Evolutionary conservation across 495 filamentous ascomycete genomes (phyloP).

Genomic region (Viridothelium virens): DNA sequence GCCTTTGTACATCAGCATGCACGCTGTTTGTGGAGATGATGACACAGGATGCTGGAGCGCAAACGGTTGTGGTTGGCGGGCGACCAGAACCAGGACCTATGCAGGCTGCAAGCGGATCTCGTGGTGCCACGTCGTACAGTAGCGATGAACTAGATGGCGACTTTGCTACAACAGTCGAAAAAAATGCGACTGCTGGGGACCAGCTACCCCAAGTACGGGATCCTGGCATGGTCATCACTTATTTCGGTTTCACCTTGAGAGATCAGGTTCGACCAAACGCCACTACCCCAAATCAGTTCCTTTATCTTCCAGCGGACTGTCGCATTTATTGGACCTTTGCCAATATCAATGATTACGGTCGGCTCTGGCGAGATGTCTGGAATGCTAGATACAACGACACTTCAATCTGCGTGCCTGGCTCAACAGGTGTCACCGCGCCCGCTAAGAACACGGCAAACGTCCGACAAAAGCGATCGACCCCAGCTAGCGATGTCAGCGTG

Average conservation of each 20-base stretch:
- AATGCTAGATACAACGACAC: constrained; percentile 3
- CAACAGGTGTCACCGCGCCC: not conserved
- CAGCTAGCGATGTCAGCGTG: not conserved
- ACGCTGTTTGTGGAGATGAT: constrained; percentile 48
- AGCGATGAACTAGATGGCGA: constrained; percentile 12
- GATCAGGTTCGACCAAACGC: constrained; percentile 12
- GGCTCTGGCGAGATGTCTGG: constrained; percentile 14
- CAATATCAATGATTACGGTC: constrained; percentile 12
- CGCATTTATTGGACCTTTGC: constrained; percentile 14
- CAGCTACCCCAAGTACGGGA: not conserved
- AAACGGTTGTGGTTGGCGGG: constrained; percentile 45
- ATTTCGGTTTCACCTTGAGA: constrained; percentile 12
- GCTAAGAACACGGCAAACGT: not conserved
- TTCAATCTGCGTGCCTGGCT: constrained; percentile 1
- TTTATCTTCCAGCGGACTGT: constrained; percentile 15
- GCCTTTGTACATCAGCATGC: constrained; percentile 45
- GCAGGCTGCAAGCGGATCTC: constrained; percentile 31
- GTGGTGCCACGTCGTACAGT: constrained; percentile 20
- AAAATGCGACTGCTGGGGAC: not conserved
- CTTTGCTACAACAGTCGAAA: not conserved
- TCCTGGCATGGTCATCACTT: constrained; percentile 10
- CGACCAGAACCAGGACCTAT: constrained; percentile 34
- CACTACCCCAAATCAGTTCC: constrained; percentile 1
- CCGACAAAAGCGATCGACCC: not conserved
- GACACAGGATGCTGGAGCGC: constrained; percentile 41